phyloP scores from a whole-genome alignment of 495 filamentous ascomycete genomes.

The Aspergillus nidulans region DNA sequence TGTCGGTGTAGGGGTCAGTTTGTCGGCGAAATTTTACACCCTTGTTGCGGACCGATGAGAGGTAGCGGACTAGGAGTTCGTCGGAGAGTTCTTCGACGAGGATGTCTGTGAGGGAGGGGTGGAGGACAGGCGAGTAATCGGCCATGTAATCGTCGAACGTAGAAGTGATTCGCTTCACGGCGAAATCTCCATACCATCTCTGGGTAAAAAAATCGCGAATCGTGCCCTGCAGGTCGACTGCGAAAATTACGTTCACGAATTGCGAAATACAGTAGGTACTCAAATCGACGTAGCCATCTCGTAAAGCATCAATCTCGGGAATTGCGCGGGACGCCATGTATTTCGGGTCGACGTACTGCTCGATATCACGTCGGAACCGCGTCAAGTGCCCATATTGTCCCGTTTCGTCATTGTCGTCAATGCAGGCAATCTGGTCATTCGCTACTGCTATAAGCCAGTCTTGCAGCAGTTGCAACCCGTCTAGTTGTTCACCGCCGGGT shows the following conservation, averaged over 20 bases:
- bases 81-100: constrained; percentile 86
- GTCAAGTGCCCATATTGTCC: constrained; percentile 71
- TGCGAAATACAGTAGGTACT: constrained; percentile 83
- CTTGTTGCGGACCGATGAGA: constrained; percentile 82
- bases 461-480: constrained; percentile 76
- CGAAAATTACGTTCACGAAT: constrained; percentile 81
- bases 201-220: constrained; percentile 87
- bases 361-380: constrained; percentile 74
- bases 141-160: constrained; percentile 92
- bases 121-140: constrained; percentile 77
- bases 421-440: constrained; percentile 97
- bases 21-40: constrained; percentile 79
- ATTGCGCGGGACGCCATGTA: constrained; percentile 69
- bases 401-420: constrained; percentile 74
- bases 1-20: constrained; percentile 75
- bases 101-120: constrained; percentile 82
- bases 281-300: constrained; percentile 89
- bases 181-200: constrained; percentile 76
- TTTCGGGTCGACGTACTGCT: constrained; percentile 69
- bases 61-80: constrained; percentile 80
- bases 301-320: constrained; percentile 66
- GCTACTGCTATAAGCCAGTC: constrained; percentile 96
- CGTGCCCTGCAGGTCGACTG: constrained; percentile 74
- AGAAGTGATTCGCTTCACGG: constrained; percentile 82
- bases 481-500: constrained; percentile 56